Evolutionary conservation across 257 asterid species (phyloP).

Genomic region (Asclepias syriaca): DNA sequence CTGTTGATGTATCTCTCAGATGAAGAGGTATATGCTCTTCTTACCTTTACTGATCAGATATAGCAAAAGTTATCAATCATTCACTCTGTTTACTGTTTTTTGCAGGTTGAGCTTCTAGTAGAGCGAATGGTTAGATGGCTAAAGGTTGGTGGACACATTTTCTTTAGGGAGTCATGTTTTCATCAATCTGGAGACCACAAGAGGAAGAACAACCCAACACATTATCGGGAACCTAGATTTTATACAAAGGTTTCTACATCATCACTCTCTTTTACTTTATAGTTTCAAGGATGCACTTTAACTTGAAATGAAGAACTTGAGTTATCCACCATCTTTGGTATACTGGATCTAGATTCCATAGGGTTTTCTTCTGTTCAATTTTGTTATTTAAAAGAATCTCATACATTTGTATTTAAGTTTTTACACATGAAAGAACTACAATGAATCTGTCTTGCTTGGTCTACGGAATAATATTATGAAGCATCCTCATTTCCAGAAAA

Average conservation of each 20-base stretch:
- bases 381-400: background rate
- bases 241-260: constrained; percentile 67
- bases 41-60: constrained; percentile 4
- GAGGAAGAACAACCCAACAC: constrained; percentile 80
- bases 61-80: background rate
- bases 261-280: background rate
- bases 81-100: constrained; percentile 10
- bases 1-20: constrained; percentile 96
- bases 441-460: background rate
- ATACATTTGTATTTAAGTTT: background rate
- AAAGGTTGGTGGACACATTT: constrained; percentile 86
- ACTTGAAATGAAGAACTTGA: background rate
- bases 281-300: background rate
- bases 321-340: background rate
- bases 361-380: background rate
- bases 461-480: background rate
- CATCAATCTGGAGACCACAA: constrained; percentile 97
- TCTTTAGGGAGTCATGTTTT: constrained; percentile 95
- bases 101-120: constrained; percentile 66
- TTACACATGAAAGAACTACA: background rate
- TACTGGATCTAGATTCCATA: background rate
- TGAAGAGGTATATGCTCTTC: constrained; percentile 53
- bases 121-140: constrained; percentile 84
- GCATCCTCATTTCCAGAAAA: background rate
- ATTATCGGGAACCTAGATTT: constrained; percentile 92